phyloP scores from a whole-genome alignment of 352 stramenopile genomes.

The Globisporangium spiculum region DNA sequence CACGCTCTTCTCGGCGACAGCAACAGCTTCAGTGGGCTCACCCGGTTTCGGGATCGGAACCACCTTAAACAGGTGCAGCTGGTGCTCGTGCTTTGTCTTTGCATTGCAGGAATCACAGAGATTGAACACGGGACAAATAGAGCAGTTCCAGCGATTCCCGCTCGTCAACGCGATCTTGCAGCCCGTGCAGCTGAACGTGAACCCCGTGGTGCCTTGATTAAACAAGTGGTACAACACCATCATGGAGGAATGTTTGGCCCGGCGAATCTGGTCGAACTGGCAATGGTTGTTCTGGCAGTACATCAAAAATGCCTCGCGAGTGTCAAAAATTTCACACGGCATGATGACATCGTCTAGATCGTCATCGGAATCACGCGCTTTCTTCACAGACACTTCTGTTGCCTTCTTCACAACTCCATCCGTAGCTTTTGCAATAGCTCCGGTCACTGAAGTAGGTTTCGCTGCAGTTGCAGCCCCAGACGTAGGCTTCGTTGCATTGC shows the following conservation, averaged over 20 bases:
- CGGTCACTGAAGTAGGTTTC: not conserved
- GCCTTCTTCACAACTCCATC: slow-evolving; percentile 26
- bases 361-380: slow-evolving; percentile 27
- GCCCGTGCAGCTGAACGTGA: slow-evolving; percentile 95
- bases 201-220: slow-evolving; percentile 95
- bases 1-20: slow-evolving; percentile 8
- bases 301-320: slow-evolving; percentile 87
- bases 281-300: slow-evolving; percentile 90
- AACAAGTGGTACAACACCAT: slow-evolving; percentile 88
- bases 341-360: slow-evolving; percentile 93
- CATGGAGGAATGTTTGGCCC: slow-evolving; percentile 83
- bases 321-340: slow-evolving; percentile 96
- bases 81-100: slow-evolving; percentile 92
- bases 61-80: slow-evolving; percentile 93
- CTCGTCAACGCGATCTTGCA: slow-evolving; percentile 94
- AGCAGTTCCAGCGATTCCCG: slow-evolving; percentile 95
- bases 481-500: not conserved
- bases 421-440: slow-evolving; percentile 12
- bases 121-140: slow-evolving; percentile 95
- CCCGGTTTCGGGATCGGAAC: slow-evolving; percentile 74
- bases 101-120: slow-evolving; percentile 93
- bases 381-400: slow-evolving; percentile 22
- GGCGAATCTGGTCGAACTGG: slow-evolving; percentile 78
- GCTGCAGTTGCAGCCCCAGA: not conserved
- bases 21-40: slow-evolving; percentile 31